Evolutionary conservation across 2,329 filamentous ascomycete species (phyloP).

Genomic region (Cercospora sp.): DNA sequence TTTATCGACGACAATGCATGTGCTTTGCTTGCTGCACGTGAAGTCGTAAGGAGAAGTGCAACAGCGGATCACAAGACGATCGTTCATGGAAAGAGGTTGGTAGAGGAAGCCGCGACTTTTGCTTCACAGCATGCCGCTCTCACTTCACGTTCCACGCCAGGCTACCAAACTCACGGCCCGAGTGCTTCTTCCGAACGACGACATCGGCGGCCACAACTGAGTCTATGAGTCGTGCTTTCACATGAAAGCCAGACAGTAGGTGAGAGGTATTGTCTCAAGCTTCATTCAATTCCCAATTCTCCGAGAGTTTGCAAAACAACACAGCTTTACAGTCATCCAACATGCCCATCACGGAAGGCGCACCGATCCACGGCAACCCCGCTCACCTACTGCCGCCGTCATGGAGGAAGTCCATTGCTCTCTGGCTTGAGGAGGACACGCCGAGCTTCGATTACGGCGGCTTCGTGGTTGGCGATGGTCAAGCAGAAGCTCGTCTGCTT

Average conservation of each 20-base stretch:
- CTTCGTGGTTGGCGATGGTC: constrained; percentile 81
- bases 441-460: constrained; percentile 96
- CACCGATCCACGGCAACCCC: constrained; percentile 59
- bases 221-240: constrained; percentile 5
- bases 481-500: constrained; percentile 53
- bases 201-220: constrained; percentile 12
- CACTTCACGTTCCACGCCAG: neutral
- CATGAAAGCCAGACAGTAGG: neutral
- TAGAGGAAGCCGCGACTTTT: neutral
- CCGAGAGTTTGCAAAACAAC: neutral
- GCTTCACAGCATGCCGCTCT: neutral
- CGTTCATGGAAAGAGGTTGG: neutral
- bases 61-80: too few species aligned
- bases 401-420: constrained; percentile 76
- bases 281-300: neutral
- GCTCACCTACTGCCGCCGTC: constrained; percentile 78
- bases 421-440: constrained; percentile 94
- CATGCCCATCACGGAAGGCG: constrained; percentile 52
- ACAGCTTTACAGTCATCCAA: neutral
- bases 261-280: neutral
- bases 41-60: neutral
- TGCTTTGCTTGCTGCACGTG: neutral
- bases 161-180: constrained; percentile 2
- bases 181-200: constrained; percentile 8
- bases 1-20: neutral